phyloP scores from a whole-genome alignment of 305 asterid genomes.

The Fraxinus platypoda region DNA sequence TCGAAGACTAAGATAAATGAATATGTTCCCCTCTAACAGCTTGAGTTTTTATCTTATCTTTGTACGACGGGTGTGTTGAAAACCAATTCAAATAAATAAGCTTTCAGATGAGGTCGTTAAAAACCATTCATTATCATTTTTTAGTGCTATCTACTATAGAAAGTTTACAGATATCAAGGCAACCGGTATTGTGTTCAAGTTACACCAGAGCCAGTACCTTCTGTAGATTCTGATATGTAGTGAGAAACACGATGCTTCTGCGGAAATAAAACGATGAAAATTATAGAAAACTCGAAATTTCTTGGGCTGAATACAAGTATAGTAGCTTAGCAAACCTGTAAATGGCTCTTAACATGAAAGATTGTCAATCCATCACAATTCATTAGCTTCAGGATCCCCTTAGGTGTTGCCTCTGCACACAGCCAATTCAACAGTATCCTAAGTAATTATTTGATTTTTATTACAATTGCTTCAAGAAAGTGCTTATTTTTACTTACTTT shows the following conservation, averaged over 20 bases:
- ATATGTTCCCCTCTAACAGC: not conserved
- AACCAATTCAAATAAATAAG: not conserved
- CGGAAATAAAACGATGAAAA: not conserved
- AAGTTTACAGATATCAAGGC: not conserved
- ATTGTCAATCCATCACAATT: constrained; percentile 42
- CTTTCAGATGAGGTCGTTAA: not conserved
- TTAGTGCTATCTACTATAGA: not conserved
- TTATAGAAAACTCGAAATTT: not conserved
- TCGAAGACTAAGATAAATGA: not conserved
- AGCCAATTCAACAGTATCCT: constrained; percentile 2
- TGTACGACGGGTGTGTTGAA: too few species aligned
- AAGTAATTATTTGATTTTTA: not conserved
- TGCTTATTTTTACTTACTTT: constrained; percentile 32
- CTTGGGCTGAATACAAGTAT: not conserved
- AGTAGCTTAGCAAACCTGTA: constrained; percentile 31
- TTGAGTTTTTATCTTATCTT: too few species aligned
- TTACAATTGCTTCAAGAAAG: not conserved
- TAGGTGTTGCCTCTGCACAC: constrained; percentile 56
- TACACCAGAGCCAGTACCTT: constrained; percentile 24
- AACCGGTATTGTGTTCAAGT: too few species aligned
- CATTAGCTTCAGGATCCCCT: constrained; percentile 46
- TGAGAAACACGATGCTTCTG: constrained; percentile 38
- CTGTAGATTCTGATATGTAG: constrained; percentile 14
- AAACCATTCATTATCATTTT: not conserved
- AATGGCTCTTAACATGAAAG: constrained; percentile 50